phyloP scores from a whole-genome alignment of 306 rosid genomes.

The Trifolium pratense region DNA sequence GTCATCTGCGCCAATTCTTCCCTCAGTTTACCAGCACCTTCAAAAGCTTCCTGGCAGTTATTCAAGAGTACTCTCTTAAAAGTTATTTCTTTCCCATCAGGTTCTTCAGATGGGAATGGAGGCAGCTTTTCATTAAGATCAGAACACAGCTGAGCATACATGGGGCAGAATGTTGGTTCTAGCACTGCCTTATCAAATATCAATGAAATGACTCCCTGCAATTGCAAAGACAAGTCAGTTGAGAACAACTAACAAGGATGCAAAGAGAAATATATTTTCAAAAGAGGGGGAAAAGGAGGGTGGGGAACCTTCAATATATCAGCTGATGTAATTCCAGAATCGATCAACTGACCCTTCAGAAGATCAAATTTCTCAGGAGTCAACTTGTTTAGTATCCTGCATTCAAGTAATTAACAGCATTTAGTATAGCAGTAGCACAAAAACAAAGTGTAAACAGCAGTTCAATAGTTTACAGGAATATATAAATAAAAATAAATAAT shows the following conservation, averaged over 20 bases:
- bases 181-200: constrained; percentile 98
- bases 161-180: constrained; percentile 98
- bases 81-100: constrained; percentile 85
- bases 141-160: constrained; percentile 87
- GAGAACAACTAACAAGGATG: constrained; percentile 22
- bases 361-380: constrained; percentile 99
- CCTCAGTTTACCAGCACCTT: constrained; percentile 84
- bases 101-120: constrained; percentile 86
- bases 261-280: background rate
- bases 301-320: constrained; percentile 81
- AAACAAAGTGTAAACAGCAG: background rate
- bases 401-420: constrained; percentile 26
- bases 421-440: constrained; percentile 24
- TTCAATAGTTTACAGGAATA: constrained; percentile 12
- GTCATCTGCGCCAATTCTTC: constrained; percentile 85
- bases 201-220: constrained; percentile 88
- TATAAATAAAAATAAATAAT: background rate
- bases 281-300: background rate
- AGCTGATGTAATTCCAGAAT: constrained; percentile 91
- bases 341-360: constrained; percentile 91
- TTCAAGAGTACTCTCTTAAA: constrained; percentile 88
- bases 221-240: constrained; percentile 40
- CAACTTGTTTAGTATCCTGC: constrained; percentile 93
- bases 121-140: constrained; percentile 91
- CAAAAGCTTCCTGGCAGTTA: constrained; percentile 97